Evolutionary conservation across 1,284 basidiomycete genomes (phyloP).

Genomic region (Apiotrichum mycotoxinovorans): DNA sequence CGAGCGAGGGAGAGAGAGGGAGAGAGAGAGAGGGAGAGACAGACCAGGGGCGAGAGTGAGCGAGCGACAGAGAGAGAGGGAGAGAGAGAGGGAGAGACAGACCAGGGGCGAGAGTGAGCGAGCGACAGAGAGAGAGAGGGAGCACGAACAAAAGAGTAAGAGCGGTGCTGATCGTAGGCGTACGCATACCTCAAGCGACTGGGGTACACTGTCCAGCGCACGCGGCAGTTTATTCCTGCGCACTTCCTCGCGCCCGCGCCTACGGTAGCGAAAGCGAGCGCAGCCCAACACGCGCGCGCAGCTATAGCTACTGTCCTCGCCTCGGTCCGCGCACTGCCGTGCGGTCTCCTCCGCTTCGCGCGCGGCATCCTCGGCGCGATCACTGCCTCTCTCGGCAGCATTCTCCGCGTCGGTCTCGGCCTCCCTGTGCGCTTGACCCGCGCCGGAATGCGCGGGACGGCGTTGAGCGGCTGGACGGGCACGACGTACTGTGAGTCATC

Average conservation of each 20-base stretch:
- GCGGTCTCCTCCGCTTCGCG: neutral
- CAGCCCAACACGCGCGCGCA: no score
- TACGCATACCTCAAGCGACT: slow-evolving; percentile 87
- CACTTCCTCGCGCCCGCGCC: slow-evolving; percentile 21
- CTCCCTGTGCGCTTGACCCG: neutral
- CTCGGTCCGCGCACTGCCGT: neutral
- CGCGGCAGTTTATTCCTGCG: slow-evolving; percentile 39
- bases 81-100: no score
- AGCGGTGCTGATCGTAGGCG: slow-evolving; percentile 63
- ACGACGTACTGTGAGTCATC: slow-evolving; percentile 30
- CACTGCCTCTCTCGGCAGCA: neutral
- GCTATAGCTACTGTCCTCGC: neutral
- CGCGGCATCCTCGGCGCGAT: neutral
- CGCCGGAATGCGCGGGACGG: neutral
- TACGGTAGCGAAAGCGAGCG: no score
- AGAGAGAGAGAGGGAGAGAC: no score
- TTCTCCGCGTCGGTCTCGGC: slow-evolving; percentile 16
- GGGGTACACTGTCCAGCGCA: slow-evolving; percentile 80
- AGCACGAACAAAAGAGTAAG: no score
- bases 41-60: no score
- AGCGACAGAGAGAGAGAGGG: no score
- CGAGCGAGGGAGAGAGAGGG: no score
- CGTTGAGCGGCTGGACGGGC: slow-evolving; percentile 13
- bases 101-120: no score
- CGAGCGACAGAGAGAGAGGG: no score